These are phyloP conservation scores for Senna tora DNA, from an alignment of 306 rosid genomes.

Conservation along the genomic window DNA sequence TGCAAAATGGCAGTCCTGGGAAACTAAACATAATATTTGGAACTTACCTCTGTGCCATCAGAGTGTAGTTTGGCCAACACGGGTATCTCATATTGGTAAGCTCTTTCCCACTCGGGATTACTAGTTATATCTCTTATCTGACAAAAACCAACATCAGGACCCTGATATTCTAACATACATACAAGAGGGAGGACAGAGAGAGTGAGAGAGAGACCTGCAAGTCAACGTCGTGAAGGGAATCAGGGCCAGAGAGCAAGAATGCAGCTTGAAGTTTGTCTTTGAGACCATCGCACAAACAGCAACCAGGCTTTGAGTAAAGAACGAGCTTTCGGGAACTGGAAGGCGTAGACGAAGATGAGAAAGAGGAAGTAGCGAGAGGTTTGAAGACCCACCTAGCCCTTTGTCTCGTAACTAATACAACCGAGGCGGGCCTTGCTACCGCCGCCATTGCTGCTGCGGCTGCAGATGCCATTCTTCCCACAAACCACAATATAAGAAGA, in stretches of 20 bases:
- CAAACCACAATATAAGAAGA: neutral
- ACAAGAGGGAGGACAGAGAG: neutral
- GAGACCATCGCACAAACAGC: constrained; percentile 98
- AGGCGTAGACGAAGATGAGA: constrained; percentile 47
- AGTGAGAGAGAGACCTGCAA: constrained; percentile 48
- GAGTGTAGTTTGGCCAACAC: constrained; percentile 77
- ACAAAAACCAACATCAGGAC: constrained; percentile 31
- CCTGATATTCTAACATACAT: neutral
- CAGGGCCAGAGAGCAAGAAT: constrained; percentile 62
- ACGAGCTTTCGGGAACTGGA: constrained; percentile 62
- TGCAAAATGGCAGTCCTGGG: constrained; percentile 8
- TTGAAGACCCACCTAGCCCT: constrained; percentile 45
- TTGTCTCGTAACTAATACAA: constrained; percentile 29
- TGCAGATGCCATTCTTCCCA: constrained; percentile 48
- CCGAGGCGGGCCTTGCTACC: constrained; percentile 53
- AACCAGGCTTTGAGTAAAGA: constrained; percentile 90
- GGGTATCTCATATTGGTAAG: constrained; percentile 91
- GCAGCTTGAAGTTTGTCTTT: constrained; percentile 93
- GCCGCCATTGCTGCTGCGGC: constrained; percentile 36
- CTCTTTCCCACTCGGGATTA: constrained; percentile 82
- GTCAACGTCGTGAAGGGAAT: constrained; percentile 72
- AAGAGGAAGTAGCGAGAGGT: constrained; percentile 46
- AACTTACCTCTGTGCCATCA: constrained; percentile 92
- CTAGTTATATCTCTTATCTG: constrained; percentile 85
- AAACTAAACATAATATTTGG: neutral